Evolutionary conservation across 495 filamentous ascomycete genomes (phyloP).

Genomic region (Trichoderma virens): DNA sequence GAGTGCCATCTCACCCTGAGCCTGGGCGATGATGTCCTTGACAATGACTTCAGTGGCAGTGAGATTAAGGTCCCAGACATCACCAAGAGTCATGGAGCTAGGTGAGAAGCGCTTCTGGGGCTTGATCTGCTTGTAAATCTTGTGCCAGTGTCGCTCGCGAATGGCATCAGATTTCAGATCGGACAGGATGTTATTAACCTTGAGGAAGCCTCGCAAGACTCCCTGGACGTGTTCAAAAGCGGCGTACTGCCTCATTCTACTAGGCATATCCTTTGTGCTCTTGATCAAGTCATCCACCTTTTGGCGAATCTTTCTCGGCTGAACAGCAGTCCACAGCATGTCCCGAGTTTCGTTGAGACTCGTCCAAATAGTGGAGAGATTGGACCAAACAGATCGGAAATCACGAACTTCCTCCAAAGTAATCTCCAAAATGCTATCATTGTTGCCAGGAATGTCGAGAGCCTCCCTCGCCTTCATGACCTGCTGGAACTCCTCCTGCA

Average conservation of each 20-base stretch:
- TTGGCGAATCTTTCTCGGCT: slow-evolving; percentile 82
- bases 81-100: slow-evolving; percentile 87
- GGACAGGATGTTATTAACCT: slow-evolving; percentile 76
- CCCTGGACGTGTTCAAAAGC: slow-evolving; percentile 97
- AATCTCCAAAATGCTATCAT: slow-evolving; percentile 66
- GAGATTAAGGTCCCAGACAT: slow-evolving; percentile 96
- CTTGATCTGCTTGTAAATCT: slow-evolving; percentile 91
- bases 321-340: slow-evolving; percentile 83
- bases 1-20: slow-evolving; percentile 95
- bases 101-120: slow-evolving; percentile 85
- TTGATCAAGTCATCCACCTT: slow-evolving; percentile 87
- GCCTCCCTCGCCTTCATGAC: slow-evolving; percentile 95
- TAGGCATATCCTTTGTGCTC: slow-evolving; percentile 99
- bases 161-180: slow-evolving; percentile 97
- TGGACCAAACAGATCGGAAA: slow-evolving; percentile 97
- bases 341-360: slow-evolving; percentile 90
- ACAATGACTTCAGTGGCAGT: slow-evolving; percentile 77
- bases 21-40: slow-evolving; percentile 86
- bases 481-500: slow-evolving; percentile 85
- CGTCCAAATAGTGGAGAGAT: slow-evolving; percentile 92
- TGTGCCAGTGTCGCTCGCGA: slow-evolving; percentile 90
- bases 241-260: slow-evolving; percentile 96
- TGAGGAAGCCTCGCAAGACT: slow-evolving; percentile 77
- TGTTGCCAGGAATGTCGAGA: slow-evolving; percentile 72
- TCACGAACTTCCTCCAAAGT: slow-evolving; percentile 96